Conservation (phyloP, 2,329 filamentous ascomycete genomes). For the Diaporthe vexans region DNA sequence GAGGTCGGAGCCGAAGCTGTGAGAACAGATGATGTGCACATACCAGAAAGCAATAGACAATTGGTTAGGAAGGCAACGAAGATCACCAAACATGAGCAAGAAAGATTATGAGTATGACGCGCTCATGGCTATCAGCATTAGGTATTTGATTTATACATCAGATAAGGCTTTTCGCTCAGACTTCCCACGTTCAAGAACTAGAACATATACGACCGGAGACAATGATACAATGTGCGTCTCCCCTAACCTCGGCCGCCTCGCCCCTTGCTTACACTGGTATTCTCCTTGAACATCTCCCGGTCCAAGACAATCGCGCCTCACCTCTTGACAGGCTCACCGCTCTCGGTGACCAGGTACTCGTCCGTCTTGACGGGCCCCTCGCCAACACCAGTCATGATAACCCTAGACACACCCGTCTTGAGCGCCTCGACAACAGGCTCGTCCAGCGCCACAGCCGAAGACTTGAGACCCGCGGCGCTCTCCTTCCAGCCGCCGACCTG, state of each 20-base stretch:
- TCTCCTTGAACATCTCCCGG: background rate
- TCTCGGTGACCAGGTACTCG: slow-evolving; percentile 79
- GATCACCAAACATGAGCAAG: background rate
- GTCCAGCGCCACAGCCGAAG: slow-evolving; percentile 70
- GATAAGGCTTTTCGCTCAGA: background rate
- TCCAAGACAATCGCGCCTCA: slow-evolving; percentile 25
- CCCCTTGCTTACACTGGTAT: background rate
- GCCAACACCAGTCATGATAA: slow-evolving; percentile 93
- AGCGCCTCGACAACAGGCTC: slow-evolving; percentile 75
- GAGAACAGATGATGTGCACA: too few relatives aligned
- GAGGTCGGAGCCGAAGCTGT: too few relatives aligned
- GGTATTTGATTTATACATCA: slow-evolving; percentile 4
- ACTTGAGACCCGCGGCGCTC: slow-evolving; percentile 65
- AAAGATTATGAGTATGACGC: background rate
- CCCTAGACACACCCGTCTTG: slow-evolving; percentile 84
- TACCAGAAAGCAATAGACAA: background rate
- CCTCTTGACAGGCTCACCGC: slow-evolving; percentile 64
- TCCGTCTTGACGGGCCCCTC: slow-evolving; percentile 88
- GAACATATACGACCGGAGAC: background rate
- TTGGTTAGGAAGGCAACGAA: background rate
- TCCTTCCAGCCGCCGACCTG: slow-evolving; percentile 79
- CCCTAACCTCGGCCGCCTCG: background rate
- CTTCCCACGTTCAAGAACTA: background rate
- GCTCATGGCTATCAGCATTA: background rate
- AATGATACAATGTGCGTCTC: background rate